These are phyloP conservation scores for Boletus albobrunnescens DNA, from an alignment of 1,284 basidiomycete species.

Conservation along the genomic window DNA sequence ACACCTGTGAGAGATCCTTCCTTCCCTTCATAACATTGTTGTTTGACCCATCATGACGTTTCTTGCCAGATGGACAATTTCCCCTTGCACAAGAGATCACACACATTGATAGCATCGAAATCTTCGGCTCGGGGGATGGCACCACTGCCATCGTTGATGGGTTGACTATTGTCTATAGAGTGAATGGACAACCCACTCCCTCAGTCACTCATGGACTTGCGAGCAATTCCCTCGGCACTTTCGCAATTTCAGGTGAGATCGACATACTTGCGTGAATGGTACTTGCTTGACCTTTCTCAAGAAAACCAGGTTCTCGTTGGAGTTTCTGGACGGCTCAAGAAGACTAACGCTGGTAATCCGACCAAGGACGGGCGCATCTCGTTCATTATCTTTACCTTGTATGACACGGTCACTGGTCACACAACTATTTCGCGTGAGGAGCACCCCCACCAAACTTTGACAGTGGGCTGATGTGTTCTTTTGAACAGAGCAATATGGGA, in stretches of 20 bases:
- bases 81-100: background rate
- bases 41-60: background rate
- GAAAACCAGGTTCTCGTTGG: background rate
- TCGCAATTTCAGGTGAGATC: background rate
- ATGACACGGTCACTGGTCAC: background rate
- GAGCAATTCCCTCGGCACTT: background rate
- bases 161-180: no score
- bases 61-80: background rate
- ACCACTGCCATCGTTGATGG: background rate
- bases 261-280: background rate
- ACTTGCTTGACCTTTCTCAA: background rate
- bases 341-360: background rate
- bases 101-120: background rate
- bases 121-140: background rate
- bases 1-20: background rate
- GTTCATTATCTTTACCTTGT: background rate
- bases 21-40: rapidly evolving
- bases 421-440: background rate
- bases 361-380: background rate
- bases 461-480: background rate
- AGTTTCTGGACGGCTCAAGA: background rate
- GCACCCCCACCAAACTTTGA: no score
- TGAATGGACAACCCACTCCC: no score
- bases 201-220: background rate
- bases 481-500: background rate